These are phyloP conservation scores for Solanum piurae DNA, from an alignment of 257 asterid genomes.

Conservation along the genomic window DNA sequence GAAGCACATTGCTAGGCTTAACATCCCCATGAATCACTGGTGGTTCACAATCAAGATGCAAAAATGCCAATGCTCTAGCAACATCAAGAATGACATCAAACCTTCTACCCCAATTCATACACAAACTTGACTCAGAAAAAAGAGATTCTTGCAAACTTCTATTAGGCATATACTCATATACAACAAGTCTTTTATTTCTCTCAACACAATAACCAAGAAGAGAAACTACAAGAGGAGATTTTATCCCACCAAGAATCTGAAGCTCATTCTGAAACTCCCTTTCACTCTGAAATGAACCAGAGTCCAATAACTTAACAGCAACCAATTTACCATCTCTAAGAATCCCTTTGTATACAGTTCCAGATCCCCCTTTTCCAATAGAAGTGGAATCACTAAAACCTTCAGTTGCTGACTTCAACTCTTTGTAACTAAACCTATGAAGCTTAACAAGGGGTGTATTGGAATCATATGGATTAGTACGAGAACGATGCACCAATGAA, in stretches of 20 bases:
- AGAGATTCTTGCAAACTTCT: slow-evolving; percentile 75
- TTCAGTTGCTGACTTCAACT: slow-evolving; percentile 64
- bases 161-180: slow-evolving; percentile 91
- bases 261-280: slow-evolving; percentile 90
- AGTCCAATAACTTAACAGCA: slow-evolving; percentile 69
- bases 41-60: slow-evolving; percentile 89
- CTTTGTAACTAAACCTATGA: slow-evolving; percentile 60
- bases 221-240: slow-evolving; percentile 47
- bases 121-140: slow-evolving; percentile 40
- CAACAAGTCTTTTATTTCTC: slow-evolving; percentile 48
- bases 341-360: slow-evolving; percentile 71
- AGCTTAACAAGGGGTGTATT: slow-evolving; percentile 49
- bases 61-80: slow-evolving; percentile 69
- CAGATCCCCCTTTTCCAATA: slow-evolving; percentile 96
- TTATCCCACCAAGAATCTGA: slow-evolving; percentile 66
- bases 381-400: slow-evolving; percentile 49
- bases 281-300: slow-evolving; percentile 56
- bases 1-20: slow-evolving; percentile 94
- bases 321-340: slow-evolving; percentile 67
- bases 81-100: slow-evolving; percentile 57
- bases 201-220: slow-evolving; percentile 85
- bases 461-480: slow-evolving; percentile 80
- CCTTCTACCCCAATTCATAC: slow-evolving; percentile 69
- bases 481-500: slow-evolving; percentile 51
- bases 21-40: slow-evolving; percentile 97